phyloP scores from a whole-genome alignment of 1,139 yeast species.

The Yamadazyma siamensis region DNA sequence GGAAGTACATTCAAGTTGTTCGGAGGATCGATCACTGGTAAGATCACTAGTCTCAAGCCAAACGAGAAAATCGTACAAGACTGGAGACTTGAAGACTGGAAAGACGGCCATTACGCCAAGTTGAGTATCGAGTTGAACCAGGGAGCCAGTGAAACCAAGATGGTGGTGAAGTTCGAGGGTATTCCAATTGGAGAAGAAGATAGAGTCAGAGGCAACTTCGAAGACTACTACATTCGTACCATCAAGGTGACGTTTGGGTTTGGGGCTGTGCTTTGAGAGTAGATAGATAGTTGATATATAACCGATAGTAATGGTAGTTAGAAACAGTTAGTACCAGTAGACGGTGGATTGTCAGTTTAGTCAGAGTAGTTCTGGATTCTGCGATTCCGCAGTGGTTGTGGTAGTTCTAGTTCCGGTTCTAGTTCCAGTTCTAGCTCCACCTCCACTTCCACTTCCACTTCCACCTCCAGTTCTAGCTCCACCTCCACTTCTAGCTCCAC shows the following conservation, averaged over 20 bases:
- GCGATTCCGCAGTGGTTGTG: too few species aligned
- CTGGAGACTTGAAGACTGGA: conserved; percentile 93
- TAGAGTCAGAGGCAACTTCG: conserved; percentile 77
- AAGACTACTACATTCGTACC: conserved; percentile 81
- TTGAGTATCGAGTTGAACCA: conserved; percentile 65
- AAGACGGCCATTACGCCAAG: conserved; percentile 71
- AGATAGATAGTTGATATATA: background rate
- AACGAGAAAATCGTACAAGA: conserved; percentile 61
- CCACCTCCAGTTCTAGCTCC: too few species aligned
- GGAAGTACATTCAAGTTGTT: conserved; percentile 70
- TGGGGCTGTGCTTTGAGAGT: conserved; percentile 65
- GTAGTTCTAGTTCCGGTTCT: too few species aligned
- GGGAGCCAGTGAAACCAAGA: conserved; percentile 76
- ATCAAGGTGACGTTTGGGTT: conserved; percentile 91
- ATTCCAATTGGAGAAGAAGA: conserved; percentile 98
- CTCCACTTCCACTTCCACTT: too few species aligned
- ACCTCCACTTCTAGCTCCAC: too few species aligned
- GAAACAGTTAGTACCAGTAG: too few species aligned
- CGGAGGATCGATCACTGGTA: conserved; percentile 86
- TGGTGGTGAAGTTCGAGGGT: conserved; percentile 81
- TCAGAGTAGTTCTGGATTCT: too few species aligned
- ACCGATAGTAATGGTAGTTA: too few species aligned
- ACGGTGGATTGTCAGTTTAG: too few species aligned
- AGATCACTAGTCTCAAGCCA: conserved; percentile 55
- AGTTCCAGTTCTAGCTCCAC: too few species aligned